Percentiles rank a stretch among this genome's conserved stretches.
Evolutionary conservation across 352 stramenopile species (phyloP).

Genomic region (Phytophthora sojae): DNA sequence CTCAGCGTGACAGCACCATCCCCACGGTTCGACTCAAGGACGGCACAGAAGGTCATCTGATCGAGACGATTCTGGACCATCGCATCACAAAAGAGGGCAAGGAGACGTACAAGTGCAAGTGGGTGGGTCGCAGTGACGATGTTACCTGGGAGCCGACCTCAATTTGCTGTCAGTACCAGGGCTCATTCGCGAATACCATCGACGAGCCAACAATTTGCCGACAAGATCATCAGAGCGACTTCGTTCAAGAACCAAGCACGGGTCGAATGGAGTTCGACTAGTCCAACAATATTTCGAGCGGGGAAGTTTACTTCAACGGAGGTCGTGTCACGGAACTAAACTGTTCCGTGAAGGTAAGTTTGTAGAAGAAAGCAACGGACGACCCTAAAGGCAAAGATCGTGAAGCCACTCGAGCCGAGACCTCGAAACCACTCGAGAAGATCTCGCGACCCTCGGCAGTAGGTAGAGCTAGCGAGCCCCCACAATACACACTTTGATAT

Average conservation of each 20-base stretch:
- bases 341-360: no score
- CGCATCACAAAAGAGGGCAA: neutral
- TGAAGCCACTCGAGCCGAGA: no score
- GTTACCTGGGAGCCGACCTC: constrained; percentile 8
- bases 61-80: neutral
- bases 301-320: neutral
- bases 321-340: neutral
- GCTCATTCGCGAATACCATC: constrained; percentile 9
- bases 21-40: constrained; percentile 9
- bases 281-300: neutral
- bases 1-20: neutral
- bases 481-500: no score
- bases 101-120: constrained; percentile 13
- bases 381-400: no score
- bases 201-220: neutral
- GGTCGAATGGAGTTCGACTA: neutral
- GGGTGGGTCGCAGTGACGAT: constrained; percentile 5
- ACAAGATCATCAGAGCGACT: neutral
- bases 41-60: constrained; percentile 4
- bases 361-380: no score
- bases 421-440: no score
- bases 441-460: no score
- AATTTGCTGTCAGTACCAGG: constrained; percentile 8
- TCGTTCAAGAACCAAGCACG: neutral
- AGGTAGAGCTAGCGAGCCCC: no score